phyloP scores from a whole-genome alignment of 768 basidiomycete species.

The Lentinula guzmanii region DNA sequence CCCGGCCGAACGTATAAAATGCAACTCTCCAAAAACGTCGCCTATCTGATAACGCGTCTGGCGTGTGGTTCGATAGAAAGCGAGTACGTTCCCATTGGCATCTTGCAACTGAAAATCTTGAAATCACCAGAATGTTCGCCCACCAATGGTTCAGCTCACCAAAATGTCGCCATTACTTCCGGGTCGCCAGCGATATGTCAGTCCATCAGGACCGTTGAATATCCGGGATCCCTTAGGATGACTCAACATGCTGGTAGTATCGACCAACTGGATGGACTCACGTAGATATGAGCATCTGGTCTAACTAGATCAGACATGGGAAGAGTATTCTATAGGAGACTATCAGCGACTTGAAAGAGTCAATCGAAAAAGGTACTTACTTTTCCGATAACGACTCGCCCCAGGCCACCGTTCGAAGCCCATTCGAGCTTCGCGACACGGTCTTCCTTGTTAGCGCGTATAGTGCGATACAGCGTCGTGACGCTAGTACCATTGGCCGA shows the following conservation, averaged over 20 bases:
- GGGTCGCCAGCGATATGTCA: conserved; percentile 78
- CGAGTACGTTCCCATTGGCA: conserved; percentile 60
- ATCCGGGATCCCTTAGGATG: conserved; percentile 49
- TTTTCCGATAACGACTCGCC: conserved; percentile 83
- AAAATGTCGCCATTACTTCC: conserved; percentile 52
- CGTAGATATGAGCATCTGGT: conserved; percentile 55
- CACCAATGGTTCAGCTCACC: conserved; percentile 29
- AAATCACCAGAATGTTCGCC: background rate
- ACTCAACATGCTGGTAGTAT: conserved; percentile 9
- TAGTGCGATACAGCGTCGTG: conserved; percentile 76
- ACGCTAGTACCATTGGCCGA: conserved; percentile 59
- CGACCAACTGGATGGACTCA: conserved; percentile 26
- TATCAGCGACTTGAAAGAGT: conserved; percentile 11
- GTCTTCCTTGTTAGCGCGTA: conserved; percentile 81
- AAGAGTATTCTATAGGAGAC: conserved; percentile 52
- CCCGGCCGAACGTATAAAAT: conserved; percentile 74
- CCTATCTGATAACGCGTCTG: conserved; percentile 80
- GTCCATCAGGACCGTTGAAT: conserved; percentile 81
- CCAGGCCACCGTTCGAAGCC: conserved; percentile 76
- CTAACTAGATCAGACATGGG: conserved; percentile 83
- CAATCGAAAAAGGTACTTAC: conserved; percentile 27
- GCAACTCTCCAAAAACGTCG: conserved; percentile 82
- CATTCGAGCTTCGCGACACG: conserved; percentile 86
- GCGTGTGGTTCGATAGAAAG: conserved; percentile 74
- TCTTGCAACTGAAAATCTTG: conserved; percentile 57